Conservation (phyloP, 2,329 filamentous ascomycete species). For the Pyrenophora seminiperda region DNA sequence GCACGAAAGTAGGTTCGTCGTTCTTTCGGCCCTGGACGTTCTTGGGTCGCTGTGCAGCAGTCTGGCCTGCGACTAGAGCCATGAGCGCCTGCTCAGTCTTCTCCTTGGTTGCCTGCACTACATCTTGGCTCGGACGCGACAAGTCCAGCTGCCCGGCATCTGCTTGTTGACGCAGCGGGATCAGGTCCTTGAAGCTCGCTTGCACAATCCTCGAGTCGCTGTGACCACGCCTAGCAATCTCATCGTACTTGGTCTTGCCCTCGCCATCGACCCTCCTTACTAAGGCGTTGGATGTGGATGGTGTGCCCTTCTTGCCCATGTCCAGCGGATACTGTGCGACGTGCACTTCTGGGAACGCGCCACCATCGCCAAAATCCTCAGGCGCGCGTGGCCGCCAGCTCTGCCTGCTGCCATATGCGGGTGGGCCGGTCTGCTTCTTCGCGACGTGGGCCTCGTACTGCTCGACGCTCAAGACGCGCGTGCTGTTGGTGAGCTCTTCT, state of each 20-base stretch:
- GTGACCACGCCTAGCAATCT: conserved; percentile 89
- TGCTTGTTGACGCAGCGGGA: conserved; percentile 88
- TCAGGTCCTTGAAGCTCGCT: conserved; percentile 94
- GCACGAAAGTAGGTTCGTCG: conserved; percentile 88
- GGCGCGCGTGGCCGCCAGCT: conserved; percentile 88
- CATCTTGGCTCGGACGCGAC: conserved; percentile 80
- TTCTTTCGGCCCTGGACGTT: conserved; percentile 82
- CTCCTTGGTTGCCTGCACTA: conserved; percentile 82
- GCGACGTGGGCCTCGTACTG: conserved; percentile 84
- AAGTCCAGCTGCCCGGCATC: conserved; percentile 91
- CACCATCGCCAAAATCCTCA: conserved; percentile 95
- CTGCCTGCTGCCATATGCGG: conserved; percentile 81
- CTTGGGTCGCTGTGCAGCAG: conserved; percentile 93
- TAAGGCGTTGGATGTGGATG: conserved; percentile 75
- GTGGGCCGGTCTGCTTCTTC: conserved; percentile 74
- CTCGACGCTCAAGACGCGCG: conserved; percentile 78
- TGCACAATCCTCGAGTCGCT: conserved; percentile 83
- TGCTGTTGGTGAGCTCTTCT: conserved; percentile 80
- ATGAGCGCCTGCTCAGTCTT: conserved; percentile 86
- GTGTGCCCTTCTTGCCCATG: conserved; percentile 77
- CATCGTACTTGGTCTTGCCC: conserved; percentile 95
- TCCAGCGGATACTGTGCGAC: conserved; percentile 95
- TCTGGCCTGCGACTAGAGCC: conserved; percentile 79
- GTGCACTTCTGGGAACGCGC: conserved; percentile 91
- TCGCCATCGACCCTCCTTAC: conserved; percentile 90